Evolutionary conservation across 768 basidiomycete genomes (phyloP).

Genomic region (Termitomyces sp.): DNA sequence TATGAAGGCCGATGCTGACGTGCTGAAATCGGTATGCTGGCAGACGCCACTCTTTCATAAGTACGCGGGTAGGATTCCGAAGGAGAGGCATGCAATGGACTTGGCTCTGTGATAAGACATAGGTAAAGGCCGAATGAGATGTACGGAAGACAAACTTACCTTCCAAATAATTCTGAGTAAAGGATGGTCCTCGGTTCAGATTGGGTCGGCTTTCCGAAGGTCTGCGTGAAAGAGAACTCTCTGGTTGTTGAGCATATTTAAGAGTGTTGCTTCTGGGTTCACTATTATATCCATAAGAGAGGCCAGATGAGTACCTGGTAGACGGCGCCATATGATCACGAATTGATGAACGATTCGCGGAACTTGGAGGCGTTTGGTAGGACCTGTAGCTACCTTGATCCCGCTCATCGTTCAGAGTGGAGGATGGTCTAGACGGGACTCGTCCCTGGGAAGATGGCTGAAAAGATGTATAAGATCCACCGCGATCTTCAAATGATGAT

Average conservation of each 20-base stretch:
- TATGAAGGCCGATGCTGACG: constrained; percentile 11
- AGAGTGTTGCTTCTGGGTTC: constrained; percentile 15
- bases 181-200: constrained; percentile 14
- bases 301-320: not conserved
- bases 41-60: constrained; percentile 11
- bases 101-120: constrained; percentile 2
- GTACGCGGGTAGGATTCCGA: constrained; percentile 9
- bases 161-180: constrained; percentile 11
- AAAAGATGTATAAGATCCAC: constrained; percentile 5
- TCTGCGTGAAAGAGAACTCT: constrained; percentile 15
- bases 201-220: constrained; percentile 10
- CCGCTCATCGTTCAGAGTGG: constrained; percentile 12
- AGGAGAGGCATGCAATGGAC: constrained; percentile 3
- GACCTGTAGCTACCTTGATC: constrained; percentile 9
- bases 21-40: constrained; percentile 13
- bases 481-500: constrained; percentile 20
- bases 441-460: constrained; percentile 2
- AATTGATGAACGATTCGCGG: constrained; percentile 8
- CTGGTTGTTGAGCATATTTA: constrained; percentile 13
- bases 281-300: constrained; percentile 4
- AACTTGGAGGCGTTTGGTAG: constrained; percentile 16
- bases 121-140: not conserved
- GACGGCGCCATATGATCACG: constrained; percentile 11
- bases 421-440: constrained; percentile 7
- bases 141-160: not conserved